Base-by-base conservation (phyloP, 768 basidiomycete species). In the Phaffia australis region DNA sequence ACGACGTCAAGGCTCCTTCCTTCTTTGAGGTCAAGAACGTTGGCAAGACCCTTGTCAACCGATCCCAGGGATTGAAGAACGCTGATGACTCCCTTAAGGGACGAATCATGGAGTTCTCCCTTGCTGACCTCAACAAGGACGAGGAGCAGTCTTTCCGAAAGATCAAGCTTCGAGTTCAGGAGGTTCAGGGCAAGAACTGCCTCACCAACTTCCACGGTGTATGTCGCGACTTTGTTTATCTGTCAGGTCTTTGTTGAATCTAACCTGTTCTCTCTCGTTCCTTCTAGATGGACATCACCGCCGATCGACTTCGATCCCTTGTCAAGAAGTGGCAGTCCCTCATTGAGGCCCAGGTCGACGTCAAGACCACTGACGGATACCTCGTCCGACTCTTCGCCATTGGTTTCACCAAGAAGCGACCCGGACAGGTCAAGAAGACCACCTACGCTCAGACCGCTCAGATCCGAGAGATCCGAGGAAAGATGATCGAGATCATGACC, bases 261-360 rank as follows among this genome's bases (percentile, higher is more conserved):
- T 15, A 4, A 15, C 48, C 30, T 29, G 19, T 62, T 35, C 46
- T 27, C 29, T 16, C 50, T 21, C 23, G 35, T 5, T 56, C 19
- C 9, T 46, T 35, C 21, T 47, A 66, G 65, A 98, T 99, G 94
- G 90, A 94, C 81, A 97, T 99, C 81, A 98, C 95, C 70, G 95
- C 94, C 67, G 95, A 99, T 85, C 98, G 98, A 81, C 87, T 98
- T 71, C 92, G 95, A 65, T 98, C 95, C 60, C 92, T 99, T 75
- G 95, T 99, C 73, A 89, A 94, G 78, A 99, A 98, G 81, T 99
- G 95, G 95, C 95, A 98, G 80, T 85, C 94, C 23, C 87, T 98
- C 75, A 93, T 99, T 74, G 95, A 98, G 81, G 95, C 95, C 49
- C 89, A 92, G 78, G 88, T 97, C 77, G 95, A 99, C 76, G 92